Conservation (phyloP, 2,329 filamentous ascomycete genomes). For the Daldinia sp. region DNA sequence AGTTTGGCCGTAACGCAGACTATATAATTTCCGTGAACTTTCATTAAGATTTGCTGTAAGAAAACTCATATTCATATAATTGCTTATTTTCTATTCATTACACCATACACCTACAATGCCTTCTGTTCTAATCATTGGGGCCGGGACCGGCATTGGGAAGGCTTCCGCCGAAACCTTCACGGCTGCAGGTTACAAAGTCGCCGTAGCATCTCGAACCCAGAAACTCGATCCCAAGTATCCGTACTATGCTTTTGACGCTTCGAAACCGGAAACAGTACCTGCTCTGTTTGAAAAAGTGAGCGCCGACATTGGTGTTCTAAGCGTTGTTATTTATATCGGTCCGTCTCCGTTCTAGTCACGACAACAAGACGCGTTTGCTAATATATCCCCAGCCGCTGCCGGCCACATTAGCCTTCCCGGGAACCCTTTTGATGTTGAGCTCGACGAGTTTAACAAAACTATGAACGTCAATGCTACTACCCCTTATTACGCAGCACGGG, state of each 20-base stretch:
- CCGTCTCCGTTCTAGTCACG: neutral
- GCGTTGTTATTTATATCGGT: constrained; percentile 38
- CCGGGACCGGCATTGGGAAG: constrained; percentile 37
- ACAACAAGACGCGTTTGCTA: neutral
- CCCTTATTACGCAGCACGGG: constrained; percentile 25
- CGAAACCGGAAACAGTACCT: constrained; percentile 30
- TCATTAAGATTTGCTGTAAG: neutral
- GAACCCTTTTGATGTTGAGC: constrained; percentile 14
- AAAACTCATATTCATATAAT: neutral
- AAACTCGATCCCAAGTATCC: constrained; percentile 32
- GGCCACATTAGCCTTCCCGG: neutral
- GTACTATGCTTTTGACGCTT: constrained; percentile 23
- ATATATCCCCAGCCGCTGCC: neutral
- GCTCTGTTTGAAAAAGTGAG: constrained; percentile 35
- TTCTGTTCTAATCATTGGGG: constrained; percentile 44
- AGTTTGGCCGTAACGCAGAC: neutral
- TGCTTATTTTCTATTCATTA: neutral
- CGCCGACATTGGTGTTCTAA: constrained; percentile 8
- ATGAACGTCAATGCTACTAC: constrained; percentile 26
- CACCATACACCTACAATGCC: constrained; percentile 28
- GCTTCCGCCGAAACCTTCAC: constrained; percentile 38
- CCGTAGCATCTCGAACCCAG: constrained; percentile 41
- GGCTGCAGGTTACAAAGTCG: constrained; percentile 41
- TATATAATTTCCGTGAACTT: neutral
- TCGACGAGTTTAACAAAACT: neutral